Base-by-base conservation (phyloP, 2,329 filamentous ascomycete species). In the Beauveria medogensis region DNA sequence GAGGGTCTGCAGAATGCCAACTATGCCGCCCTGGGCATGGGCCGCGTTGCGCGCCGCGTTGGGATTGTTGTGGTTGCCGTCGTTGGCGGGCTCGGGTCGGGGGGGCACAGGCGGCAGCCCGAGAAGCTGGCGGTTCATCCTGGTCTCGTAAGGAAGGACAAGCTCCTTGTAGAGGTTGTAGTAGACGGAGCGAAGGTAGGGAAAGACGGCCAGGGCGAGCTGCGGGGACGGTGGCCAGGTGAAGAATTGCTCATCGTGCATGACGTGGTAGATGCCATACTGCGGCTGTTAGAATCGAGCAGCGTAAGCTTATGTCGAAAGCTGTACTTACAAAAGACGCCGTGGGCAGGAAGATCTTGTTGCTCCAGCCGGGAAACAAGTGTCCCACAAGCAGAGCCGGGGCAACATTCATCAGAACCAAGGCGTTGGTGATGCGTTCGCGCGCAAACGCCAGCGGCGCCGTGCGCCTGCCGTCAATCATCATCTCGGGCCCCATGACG, bases 221-320 rank as follows among this genome's bases (percentile, higher is more conserved):
- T 77, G 74, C 0, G 81, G 78, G 0, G 81, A 79, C 0, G 81
- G 82, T 1, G 82, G 82, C 82, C 82, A 85, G 16, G 69, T 67
- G 22, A 80, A 71, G 53, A 78, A 73, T n/a, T 77, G 68, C 34
- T 77, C 72, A 46, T 80, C 73, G 48, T 77, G 73, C 58, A 78
- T 72, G 41, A 79, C 67, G 28, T 80, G 75, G 40, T 76, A 74
- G 12, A 77, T 73, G 55, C 76, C 78, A 60, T 80, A 83, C 82
- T 84, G 12, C 34, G 22, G 4, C 28, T 9, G 43, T 61, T 64
- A 53, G 65, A 22, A 55, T 55, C 8, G 5, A 41, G 12, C 10
- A 34, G 26, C n/a, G 2, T 16, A 2, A 16, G 12, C 1, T 5
- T 6, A 46, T 20, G 24, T 4, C 3, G 48, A 5, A 14, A 14